phyloP scores from a whole-genome alignment of 345 rosid genomes.

The Melastoma malabathricum region DNA sequence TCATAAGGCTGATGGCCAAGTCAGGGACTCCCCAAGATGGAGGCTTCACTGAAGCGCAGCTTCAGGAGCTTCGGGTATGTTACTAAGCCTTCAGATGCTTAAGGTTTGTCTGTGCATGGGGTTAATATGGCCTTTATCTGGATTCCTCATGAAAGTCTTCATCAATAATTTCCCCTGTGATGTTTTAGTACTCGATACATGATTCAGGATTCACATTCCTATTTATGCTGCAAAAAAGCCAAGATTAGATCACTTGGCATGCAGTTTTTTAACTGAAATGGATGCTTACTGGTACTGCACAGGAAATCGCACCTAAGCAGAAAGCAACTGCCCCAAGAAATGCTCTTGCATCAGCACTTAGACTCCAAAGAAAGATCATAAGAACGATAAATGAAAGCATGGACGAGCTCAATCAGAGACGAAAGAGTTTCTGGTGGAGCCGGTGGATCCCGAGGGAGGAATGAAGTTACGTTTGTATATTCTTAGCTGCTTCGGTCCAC shows the following conservation, averaged over 20 bases:
- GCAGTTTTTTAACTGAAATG: too few relatives aligned
- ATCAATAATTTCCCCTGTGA: too few relatives aligned
- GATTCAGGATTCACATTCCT: too few relatives aligned
- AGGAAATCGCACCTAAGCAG: slow-evolving; percentile 57
- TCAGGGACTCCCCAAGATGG: slow-evolving; percentile 87
- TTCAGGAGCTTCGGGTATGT: slow-evolving; percentile 65
- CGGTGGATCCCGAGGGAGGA: slow-evolving; percentile 92
- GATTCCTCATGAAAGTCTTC: too few relatives aligned
- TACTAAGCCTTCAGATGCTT: neutral
- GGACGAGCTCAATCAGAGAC: slow-evolving; percentile 56
- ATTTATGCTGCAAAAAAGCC: too few relatives aligned
- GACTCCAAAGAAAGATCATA: slow-evolving; percentile 62
- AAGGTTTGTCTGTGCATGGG: neutral
- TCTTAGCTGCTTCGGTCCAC: neutral
- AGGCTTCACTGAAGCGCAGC: slow-evolving; percentile 92
- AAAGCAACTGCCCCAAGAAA: slow-evolving; percentile 53
- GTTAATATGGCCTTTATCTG: neutral
- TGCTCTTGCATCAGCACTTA: slow-evolving; percentile 65
- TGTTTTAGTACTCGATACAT: too few relatives aligned
- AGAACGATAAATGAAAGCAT: slow-evolving; percentile 58
- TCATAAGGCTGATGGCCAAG: slow-evolving; percentile 71
- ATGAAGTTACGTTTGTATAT: slow-evolving; percentile 21
- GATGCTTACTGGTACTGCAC: slow-evolving; percentile 6
- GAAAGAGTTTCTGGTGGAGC: slow-evolving; percentile 91
- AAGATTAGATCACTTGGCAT: too few relatives aligned